Conservation (phyloP, 441 rosid genomes). For the Adansonia grandidieri region DNA sequence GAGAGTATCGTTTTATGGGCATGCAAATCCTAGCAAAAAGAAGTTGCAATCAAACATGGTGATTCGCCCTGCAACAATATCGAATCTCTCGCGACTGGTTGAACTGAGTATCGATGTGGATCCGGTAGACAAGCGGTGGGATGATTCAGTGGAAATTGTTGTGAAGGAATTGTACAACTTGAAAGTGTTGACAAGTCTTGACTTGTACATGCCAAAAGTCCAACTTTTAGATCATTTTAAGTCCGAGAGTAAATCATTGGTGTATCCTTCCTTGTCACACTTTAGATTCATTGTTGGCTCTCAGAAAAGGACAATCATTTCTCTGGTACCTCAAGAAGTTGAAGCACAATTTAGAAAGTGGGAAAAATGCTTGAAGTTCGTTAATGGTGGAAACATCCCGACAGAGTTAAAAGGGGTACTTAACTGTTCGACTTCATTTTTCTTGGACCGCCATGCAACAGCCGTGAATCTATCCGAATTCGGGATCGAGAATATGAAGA, state of each 20-base stretch:
- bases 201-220: background rate
- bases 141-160: constrained; percentile 20
- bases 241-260: background rate
- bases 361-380: constrained; percentile 30
- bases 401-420: constrained; percentile 4
- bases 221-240: background rate
- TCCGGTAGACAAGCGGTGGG: constrained; percentile 21
- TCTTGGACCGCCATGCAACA: constrained; percentile 21
- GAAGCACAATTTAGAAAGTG: constrained; percentile 15
- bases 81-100: background rate
- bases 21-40: background rate
- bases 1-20: constrained; percentile 27
- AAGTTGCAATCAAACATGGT: background rate
- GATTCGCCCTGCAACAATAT: constrained; percentile 18
- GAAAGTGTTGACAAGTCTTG: background rate
- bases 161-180: constrained; percentile 5
- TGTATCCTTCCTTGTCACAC: background rate
- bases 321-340: constrained; percentile 21
- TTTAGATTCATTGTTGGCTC: constrained; percentile 36
- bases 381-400: constrained; percentile 17
- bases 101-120: constrained; percentile 27
- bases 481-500: constrained; percentile 8
- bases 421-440: constrained; percentile 12
- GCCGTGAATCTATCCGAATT: constrained; percentile 13
- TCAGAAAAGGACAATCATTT: constrained; percentile 29